Percentiles rank a stretch among this genome's conserved stretches.
Conservation (phyloP, 2,329 filamentous ascomycete species). For the Capronia coronata region DNA sequence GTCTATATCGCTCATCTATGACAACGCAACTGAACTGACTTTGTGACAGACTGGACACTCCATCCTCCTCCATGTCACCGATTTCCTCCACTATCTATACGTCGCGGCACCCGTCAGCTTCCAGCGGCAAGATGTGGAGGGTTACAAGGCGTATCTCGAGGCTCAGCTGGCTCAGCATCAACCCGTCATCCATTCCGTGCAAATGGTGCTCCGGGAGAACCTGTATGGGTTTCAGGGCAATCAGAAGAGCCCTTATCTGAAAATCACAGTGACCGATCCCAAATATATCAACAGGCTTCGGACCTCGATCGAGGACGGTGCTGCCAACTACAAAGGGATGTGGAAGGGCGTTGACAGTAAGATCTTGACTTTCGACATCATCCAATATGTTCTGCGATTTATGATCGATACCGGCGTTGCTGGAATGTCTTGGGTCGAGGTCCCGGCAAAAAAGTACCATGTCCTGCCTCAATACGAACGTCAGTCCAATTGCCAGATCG, state of each 20-base stretch:
- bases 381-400: slow-evolving; percentile 90
- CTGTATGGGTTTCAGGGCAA: slow-evolving; percentile 95
- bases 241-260: slow-evolving; percentile 81
- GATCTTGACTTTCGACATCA: slow-evolving; percentile 88
- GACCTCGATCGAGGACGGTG: slow-evolving; percentile 63
- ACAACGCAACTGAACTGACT: slow-evolving; percentile 1
- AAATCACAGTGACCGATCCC: slow-evolving; percentile 85
- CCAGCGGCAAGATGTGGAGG: slow-evolving; percentile 65
- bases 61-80: slow-evolving; percentile 87
- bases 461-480: slow-evolving; percentile 60
- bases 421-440: slow-evolving; percentile 97
- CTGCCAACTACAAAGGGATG: slow-evolving; percentile 82
- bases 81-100: slow-evolving; percentile 94
- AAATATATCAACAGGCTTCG: slow-evolving; percentile 75
- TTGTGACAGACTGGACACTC: slow-evolving; percentile 65
- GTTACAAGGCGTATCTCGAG: slow-evolving; percentile 76
- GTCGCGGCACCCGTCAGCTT: slow-evolving; percentile 82
- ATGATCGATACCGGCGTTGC: slow-evolving; percentile 95
- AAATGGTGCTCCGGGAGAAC: slow-evolving; percentile 78
- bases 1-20: slow-evolving; percentile 14
- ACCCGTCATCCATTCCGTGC: slow-evolving; percentile 69
- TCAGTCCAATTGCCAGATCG: slow-evolving; percentile 94
- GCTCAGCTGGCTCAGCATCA: slow-evolving; percentile 66
- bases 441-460: slow-evolving; percentile 64
- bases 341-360: slow-evolving; percentile 68